Evolutionary conservation across 108 stramenopile genomes (phyloP).

Genomic region (Pseudonitzschia multiseries): DNA sequence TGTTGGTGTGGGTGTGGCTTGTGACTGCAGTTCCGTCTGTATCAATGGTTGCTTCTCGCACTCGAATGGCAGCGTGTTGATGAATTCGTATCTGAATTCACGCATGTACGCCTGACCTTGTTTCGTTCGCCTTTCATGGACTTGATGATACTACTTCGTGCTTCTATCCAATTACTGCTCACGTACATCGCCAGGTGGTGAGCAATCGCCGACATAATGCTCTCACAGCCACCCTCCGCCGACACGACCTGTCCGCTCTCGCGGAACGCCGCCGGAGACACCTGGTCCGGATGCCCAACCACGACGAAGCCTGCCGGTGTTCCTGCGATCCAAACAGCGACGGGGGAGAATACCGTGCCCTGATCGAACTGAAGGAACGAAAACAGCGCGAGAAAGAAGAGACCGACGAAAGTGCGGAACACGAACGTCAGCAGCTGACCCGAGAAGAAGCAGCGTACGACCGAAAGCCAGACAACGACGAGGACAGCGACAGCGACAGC

Average conservation of each 20-base stretch:
- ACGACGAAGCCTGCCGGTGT: conserved; percentile 68
- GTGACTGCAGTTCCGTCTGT: no score
- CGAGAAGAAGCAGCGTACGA: conserved; percentile 2
- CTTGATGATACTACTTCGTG: no score
- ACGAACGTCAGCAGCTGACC: conserved; percentile 4
- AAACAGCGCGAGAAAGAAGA: conserved; percentile 14
- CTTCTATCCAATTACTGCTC: no score
- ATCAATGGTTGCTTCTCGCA: no score
- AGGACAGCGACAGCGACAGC: conserved; percentile 35
- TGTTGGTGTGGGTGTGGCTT: background rate
- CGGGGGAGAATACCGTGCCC: conserved; percentile 75
- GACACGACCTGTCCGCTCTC: conserved; percentile 71
- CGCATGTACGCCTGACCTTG: no score
- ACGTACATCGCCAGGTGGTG: conserved; percentile 50
- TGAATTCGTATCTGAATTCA: no score
- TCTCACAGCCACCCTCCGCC: conserved; percentile 51
- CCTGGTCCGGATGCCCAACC: conserved; percentile 35
- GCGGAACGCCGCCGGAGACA: conserved; percentile 71
- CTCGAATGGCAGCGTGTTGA: no score
- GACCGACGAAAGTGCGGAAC: background rate
- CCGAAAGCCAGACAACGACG: conserved; percentile 9
- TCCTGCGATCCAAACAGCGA: conserved; percentile 80
- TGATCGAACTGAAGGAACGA: conserved; percentile 40
- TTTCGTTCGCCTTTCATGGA: background rate
- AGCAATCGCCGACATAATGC: conserved; percentile 64